phyloP scores from a whole-genome alignment of 306 rosid species.

The Quillaja saponaria region DNA sequence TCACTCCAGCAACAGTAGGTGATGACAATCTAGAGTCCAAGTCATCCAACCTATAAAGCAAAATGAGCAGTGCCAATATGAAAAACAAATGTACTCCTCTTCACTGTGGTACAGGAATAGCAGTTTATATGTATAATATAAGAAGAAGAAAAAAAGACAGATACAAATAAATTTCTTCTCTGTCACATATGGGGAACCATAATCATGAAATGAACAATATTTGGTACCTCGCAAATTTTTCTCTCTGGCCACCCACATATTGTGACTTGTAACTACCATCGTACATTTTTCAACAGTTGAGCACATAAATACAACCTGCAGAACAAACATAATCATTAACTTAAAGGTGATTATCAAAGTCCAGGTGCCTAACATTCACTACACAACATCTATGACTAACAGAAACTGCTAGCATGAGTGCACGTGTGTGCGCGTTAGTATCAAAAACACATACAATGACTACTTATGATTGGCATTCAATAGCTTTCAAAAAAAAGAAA shows the following conservation, averaged over 20 bases:
- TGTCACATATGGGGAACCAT: slow-evolving; percentile 23
- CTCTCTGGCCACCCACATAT: slow-evolving; percentile 74
- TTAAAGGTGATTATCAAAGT: too few species aligned
- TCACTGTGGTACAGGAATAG: background rate
- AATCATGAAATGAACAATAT: slow-evolving; percentile 25
- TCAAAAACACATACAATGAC: too few species aligned
- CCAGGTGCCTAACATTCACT: too few species aligned
- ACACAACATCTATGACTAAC: too few species aligned
- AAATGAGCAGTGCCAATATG: background rate
- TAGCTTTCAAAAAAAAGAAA: too few species aligned
- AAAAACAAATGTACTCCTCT: background rate
- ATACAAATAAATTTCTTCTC: slow-evolving; percentile 34
- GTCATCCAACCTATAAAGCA: slow-evolving; percentile 68
- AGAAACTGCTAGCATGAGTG: too few species aligned
- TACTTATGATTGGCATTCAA: too few species aligned
- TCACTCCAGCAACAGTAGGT: slow-evolving; percentile 65
- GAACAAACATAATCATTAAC: background rate
- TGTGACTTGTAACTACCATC: slow-evolving; percentile 72
- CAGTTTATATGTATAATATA: background rate
- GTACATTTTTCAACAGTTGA: slow-evolving; percentile 56
- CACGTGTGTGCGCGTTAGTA: too few species aligned
- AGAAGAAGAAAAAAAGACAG: slow-evolving; percentile 7
- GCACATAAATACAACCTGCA: slow-evolving; percentile 48
- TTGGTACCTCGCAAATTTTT: slow-evolving; percentile 71
- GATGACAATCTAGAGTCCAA: slow-evolving; percentile 77